phyloP scores from a whole-genome alignment of 352 stramenopile species.

The Phytophthora ramorum region DNA sequence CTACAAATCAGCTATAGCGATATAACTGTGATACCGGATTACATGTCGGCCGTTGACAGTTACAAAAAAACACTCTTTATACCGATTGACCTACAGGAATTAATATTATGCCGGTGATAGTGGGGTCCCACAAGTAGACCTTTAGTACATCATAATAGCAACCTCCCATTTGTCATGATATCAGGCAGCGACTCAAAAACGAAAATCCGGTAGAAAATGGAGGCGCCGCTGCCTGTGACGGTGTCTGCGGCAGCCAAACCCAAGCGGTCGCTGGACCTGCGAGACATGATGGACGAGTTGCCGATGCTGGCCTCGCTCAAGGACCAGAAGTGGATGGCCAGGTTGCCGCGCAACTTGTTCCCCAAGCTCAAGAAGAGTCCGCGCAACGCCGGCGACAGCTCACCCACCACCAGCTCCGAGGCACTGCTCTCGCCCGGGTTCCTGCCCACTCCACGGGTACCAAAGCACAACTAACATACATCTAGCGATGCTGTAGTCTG shows the following conservation, averaged over 20 bases:
- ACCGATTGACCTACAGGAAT: not conserved
- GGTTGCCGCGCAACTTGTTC: conserved; percentile 52
- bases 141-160: conserved; percentile 5
- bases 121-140: not conserved
- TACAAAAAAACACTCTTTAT: not conserved
- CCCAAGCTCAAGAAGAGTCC: conserved; percentile 28
- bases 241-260: conserved; percentile 19
- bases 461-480: not conserved
- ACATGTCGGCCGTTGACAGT: not conserved
- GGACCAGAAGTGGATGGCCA: conserved; percentile 74
- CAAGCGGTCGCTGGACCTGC: conserved; percentile 49
- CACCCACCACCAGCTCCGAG: conserved; percentile 19
- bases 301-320: conserved; percentile 62
- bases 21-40: not conserved
- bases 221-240: conserved; percentile 32
- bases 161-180: conserved; percentile 21
- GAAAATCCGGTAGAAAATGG: conserved; percentile 31
- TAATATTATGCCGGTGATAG: not conserved
- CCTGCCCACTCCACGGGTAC: conserved; percentile 45
- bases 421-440: conserved; percentile 40
- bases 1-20: not conserved
- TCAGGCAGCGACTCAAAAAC: conserved; percentile 20
- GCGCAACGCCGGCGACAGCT: conserved; percentile 15
- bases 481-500: not conserved
- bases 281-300: conserved; percentile 70